Evolutionary conservation across 169 alveolate genomes (phyloP).

Genomic region (Babesia caballi): DNA sequence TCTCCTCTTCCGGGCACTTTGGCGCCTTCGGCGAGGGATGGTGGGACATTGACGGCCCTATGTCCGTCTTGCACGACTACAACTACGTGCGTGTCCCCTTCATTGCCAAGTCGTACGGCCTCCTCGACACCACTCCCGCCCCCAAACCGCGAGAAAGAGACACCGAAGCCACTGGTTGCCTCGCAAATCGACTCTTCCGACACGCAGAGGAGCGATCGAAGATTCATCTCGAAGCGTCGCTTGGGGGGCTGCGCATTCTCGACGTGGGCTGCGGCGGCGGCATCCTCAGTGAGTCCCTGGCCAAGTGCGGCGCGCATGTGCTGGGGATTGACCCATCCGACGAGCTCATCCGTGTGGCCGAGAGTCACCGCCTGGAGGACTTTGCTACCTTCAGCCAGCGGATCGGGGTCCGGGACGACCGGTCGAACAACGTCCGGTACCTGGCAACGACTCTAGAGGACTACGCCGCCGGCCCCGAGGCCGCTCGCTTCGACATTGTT

Average conservation of each 20-base stretch:
- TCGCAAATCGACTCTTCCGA: background rate
- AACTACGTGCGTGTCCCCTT: conserved; percentile 65
- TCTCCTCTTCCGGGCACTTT: conserved; percentile 14
- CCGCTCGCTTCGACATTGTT: conserved; percentile 30
- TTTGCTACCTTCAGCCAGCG: conserved; percentile 11
- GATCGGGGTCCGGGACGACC: conserved; percentile 38
- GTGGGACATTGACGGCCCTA: conserved; percentile 67
- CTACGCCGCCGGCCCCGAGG: background rate
- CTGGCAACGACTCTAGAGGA: conserved; percentile 25
- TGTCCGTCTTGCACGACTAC: conserved; percentile 61
- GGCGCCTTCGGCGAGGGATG: conserved; percentile 40
- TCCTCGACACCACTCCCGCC: background rate
- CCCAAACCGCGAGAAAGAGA: background rate
- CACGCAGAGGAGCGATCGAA: conserved; percentile 21
- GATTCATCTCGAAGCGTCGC: conserved; percentile 32
- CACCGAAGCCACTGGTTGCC: background rate
- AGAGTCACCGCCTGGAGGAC: conserved; percentile 14
- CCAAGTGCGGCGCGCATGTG: conserved; percentile 76
- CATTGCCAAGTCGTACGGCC: conserved; percentile 48
- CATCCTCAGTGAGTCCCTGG: conserved; percentile 78
- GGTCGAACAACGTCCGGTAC: conserved; percentile 32
- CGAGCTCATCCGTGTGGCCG: conserved; percentile 43
- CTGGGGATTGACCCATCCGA: conserved; percentile 74
- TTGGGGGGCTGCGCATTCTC: conserved; percentile 54
- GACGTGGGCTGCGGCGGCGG: conserved; percentile 89